Evolutionary conservation across 2,329 filamentous ascomycete genomes (phyloP).

Genomic region (Didymella sp.): DNA sequence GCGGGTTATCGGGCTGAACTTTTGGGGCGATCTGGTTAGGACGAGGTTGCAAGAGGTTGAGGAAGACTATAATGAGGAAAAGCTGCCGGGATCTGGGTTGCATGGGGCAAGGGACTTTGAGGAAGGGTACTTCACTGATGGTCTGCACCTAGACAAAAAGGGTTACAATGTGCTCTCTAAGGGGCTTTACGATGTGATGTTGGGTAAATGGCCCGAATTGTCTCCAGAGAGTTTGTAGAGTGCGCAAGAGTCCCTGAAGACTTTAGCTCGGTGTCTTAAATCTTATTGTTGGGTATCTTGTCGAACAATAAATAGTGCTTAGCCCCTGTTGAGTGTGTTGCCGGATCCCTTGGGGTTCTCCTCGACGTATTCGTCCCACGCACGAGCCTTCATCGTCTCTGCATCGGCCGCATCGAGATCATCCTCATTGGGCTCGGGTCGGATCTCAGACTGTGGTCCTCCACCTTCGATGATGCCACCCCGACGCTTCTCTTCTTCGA

Average conservation of each 20-base stretch:
- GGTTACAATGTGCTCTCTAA: slow-evolving; percentile 42
- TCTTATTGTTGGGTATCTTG: slow-evolving; percentile 23
- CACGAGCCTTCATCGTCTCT: slow-evolving; percentile 90
- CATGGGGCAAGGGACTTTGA: slow-evolving; percentile 39
- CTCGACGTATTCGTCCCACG: slow-evolving; percentile 95
- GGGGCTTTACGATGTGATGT: slow-evolving; percentile 29
- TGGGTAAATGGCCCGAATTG: slow-evolving; percentile 43
- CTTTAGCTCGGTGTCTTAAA: not conserved
- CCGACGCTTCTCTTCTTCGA: slow-evolving; percentile 84
- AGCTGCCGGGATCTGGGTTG: slow-evolving; percentile 48
- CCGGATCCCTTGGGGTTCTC: slow-evolving; percentile 84
- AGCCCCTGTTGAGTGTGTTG: slow-evolving; percentile 83
- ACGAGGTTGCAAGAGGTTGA: slow-evolving; percentile 33
- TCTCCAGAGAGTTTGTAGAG: slow-evolving; percentile 29
- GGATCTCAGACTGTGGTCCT: slow-evolving; percentile 73
- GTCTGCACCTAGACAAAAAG: slow-evolving; percentile 46
- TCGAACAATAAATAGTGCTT: not conserved
- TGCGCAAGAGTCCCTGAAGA: not conserved
- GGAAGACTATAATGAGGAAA: slow-evolving; percentile 38
- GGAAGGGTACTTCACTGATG: slow-evolving; percentile 49
- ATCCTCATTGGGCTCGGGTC: slow-evolving; percentile 84
- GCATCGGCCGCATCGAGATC: slow-evolving; percentile 84
- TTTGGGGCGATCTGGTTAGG: slow-evolving; percentile 43
- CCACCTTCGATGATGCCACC: slow-evolving; percentile 93
- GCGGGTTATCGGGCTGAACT: slow-evolving; percentile 44